Evolutionary conservation across 352 stramenopile genomes (phyloP).

Genomic region (Globisporangium recalcitrans): DNA sequence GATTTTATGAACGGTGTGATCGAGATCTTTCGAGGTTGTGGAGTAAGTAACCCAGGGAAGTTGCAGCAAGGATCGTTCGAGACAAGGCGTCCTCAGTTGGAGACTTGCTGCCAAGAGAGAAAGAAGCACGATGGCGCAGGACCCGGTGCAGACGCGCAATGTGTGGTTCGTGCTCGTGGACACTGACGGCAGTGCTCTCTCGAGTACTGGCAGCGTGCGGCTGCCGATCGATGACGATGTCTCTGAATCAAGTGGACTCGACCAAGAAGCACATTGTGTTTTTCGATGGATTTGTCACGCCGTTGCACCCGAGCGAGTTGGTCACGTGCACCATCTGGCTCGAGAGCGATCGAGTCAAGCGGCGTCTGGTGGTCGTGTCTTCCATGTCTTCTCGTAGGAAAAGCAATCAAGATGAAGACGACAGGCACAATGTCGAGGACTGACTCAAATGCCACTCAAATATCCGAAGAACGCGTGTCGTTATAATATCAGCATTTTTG

Average conservation of each 20-base stretch:
- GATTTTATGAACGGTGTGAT: no score
- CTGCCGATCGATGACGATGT: not conserved
- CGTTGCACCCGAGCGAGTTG: not conserved
- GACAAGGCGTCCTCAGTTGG: not conserved
- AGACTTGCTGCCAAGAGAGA: not conserved
- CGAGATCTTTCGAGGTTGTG: no score
- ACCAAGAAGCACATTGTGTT: not conserved
- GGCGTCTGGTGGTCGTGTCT: not conserved
- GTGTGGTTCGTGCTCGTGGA: not conserved
- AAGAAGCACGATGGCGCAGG: not conserved
- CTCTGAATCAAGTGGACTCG: not conserved
- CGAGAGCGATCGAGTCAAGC: not conserved
- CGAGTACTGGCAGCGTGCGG: not conserved
- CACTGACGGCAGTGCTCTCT: not conserved
- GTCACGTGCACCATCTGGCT: not conserved
- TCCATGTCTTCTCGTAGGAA: not conserved
- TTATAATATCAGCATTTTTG: no score
- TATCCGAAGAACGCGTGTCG: no score
- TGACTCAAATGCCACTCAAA: no score
- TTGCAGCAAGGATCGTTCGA: not conserved
- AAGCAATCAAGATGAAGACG: not conserved
- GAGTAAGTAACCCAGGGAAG: no score
- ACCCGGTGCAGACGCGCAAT: not conserved
- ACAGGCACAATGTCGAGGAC: not conserved
- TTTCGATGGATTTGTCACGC: not conserved